A percentile compares a stretch with the other conserved stretches of the same genome.
Evolutionary conservation across 257 asterid species (phyloP).

Genomic region (Osmanthus fragrans): DNA sequence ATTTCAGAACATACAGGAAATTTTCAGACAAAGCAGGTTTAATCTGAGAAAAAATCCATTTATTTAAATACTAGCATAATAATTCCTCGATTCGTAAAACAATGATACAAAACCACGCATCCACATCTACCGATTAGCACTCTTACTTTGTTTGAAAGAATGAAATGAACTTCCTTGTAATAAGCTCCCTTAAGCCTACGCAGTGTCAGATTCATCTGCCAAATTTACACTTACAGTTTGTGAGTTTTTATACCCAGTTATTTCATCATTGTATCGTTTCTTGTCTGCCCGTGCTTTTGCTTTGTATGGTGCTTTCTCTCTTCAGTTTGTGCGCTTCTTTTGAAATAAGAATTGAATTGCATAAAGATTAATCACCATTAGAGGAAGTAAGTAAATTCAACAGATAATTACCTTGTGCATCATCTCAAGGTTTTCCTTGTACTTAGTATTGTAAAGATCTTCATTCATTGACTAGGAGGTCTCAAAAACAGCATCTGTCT

Average conservation of each 20-base stretch:
- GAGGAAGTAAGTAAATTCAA: constrained; percentile 10
- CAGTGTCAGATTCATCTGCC: constrained; percentile 60
- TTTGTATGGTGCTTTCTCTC: constrained; percentile 83
- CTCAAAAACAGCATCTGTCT: constrained; percentile 71
- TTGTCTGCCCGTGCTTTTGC: constrained; percentile 84
- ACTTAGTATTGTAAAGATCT: constrained; percentile 72
- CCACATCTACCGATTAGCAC: background rate
- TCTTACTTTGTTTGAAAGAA: background rate
- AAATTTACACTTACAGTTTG: constrained; percentile 44
- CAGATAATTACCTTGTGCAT: constrained; percentile 59
- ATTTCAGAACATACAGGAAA: background rate
- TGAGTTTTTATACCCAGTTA: constrained; percentile 65
- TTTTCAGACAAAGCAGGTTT: background rate
- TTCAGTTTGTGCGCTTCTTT: constrained; percentile 35
- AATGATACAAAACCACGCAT: background rate
- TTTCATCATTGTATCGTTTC: constrained; percentile 67
- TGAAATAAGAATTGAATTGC: background rate
- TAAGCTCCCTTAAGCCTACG: constrained; percentile 21
- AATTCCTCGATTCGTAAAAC: background rate
- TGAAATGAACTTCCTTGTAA: background rate
- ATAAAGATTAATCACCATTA: constrained; percentile 3
- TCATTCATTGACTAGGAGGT: constrained; percentile 65
- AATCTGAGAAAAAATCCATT: background rate
- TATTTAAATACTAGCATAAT: background rate
- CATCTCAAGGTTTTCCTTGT: constrained; percentile 69